A percentile compares a stretch with the other conserved stretches of the same genome.
Conservation (phyloP, 2,329 filamentous ascomycete genomes). For the Penicillium corylophilum region DNA sequence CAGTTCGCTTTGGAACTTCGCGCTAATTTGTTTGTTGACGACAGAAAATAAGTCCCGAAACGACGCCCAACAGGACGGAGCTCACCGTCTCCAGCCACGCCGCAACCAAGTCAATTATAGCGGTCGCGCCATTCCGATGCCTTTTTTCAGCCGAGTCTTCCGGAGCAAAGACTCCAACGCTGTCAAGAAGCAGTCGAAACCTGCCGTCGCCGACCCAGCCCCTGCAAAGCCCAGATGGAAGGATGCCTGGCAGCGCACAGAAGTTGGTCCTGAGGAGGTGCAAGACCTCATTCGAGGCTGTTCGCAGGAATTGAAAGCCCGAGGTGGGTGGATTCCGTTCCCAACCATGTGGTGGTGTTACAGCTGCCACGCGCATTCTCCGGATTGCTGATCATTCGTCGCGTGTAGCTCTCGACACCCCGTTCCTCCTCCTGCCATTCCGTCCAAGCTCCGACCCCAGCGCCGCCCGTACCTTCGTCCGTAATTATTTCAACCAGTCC, state of each 20-base stretch:
- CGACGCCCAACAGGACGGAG: background rate
- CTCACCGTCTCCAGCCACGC: background rate
- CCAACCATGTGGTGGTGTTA: constrained; percentile 21
- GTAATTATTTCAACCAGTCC: constrained; percentile 80
- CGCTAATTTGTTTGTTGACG: constrained; percentile 6
- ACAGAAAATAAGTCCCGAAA: background rate
- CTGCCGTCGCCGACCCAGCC: constrained; percentile 51
- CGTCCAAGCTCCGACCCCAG: constrained; percentile 89
- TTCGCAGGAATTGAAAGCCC: constrained; percentile 86
- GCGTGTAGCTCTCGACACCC: constrained; percentile 73
- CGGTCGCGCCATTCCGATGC: constrained; percentile 42
- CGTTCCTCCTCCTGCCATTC: constrained; percentile 91
- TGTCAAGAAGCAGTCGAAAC: constrained; percentile 60
- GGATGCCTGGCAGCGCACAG: constrained; percentile 79
- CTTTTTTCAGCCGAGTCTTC: constrained; percentile 62
- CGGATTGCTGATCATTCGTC: constrained; percentile 33
- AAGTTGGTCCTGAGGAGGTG: constrained; percentile 85
- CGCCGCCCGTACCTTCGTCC: constrained; percentile 86
- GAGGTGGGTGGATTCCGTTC: constrained; percentile 64
- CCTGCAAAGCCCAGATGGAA: constrained; percentile 77
- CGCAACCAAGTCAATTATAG: constrained; percentile 10
- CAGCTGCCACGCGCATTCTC: constrained; percentile 25
- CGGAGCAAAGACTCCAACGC: constrained; percentile 70
- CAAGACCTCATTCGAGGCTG: constrained; percentile 81
- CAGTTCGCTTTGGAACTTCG: constrained; percentile 2